Evolutionary conservation across 1,139 yeast species (phyloP), one percentile per base, ranked within the genome.

Genomic region (Sugiyamaella neomexicana): DNA sequence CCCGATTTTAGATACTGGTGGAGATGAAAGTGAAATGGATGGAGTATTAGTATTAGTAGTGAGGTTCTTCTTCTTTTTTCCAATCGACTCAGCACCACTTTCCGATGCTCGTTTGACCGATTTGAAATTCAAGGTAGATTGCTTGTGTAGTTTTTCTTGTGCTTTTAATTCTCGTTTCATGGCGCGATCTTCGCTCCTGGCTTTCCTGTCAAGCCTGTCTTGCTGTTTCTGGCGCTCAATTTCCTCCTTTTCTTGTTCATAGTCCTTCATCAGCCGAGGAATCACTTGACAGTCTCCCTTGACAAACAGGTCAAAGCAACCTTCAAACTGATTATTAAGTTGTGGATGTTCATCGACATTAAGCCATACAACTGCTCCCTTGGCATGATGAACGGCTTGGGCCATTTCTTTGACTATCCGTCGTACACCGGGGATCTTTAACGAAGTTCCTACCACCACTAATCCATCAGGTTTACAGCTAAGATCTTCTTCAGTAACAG

Each of bases 341-440:
- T 75, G 75, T 6, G 63, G 59, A 0, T 81, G 71, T 52, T 74
- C 74, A 45, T 82, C 86, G 39, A 74, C 73, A 61, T 81, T 81
- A 39, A 82, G 65, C 82, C 85, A 82, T 2, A 82, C 75, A 1
- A 82, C 79, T 53, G 78, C 78, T 0, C 86, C 86, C 52, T 75
- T 78, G 25, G 77, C 75, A 1, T 80, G 74, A 64, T 83, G 90
- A 7, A 89, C 84, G 2, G 82, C 79, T 57, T 80, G 79, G 2
- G 90, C 80, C 70, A 89, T 74, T 58, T 83, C 85, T 61, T 81
- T 82, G 12, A 88, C 93, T 57, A 89, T 72, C 61, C 86, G 79
- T 67, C 85, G 80, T 10, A 89, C 95, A 0, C 96, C 96, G 13
- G 95, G 96, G 15, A 89, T 93, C 66, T 86, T 85, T 54, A 89